These are phyloP conservation scores for Cystobasidiaceae sp. DNA, from an alignment of 1,284 basidiomycete genomes.

Conservation along the genomic window DNA sequence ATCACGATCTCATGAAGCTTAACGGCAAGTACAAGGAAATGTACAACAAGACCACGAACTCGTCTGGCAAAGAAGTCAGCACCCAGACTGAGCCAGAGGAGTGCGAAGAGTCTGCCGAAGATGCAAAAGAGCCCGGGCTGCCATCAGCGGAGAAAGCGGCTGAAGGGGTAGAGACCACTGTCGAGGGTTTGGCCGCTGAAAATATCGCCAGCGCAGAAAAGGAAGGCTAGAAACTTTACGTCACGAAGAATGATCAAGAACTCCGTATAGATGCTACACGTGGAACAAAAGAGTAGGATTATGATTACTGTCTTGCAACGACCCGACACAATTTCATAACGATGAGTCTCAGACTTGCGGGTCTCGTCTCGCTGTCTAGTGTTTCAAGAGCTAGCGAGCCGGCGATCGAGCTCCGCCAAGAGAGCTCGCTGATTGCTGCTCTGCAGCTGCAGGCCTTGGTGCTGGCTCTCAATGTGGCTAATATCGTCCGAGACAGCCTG, in stretches of 20 bases:
- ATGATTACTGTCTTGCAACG: no score
- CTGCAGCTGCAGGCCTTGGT: constrained; percentile 93
- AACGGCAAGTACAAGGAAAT: constrained; percentile 23
- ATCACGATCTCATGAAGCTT: constrained; percentile 15
- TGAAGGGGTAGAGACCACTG: neutral
- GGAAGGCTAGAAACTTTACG: no score
- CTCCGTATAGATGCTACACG: no score
- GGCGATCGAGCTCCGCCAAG: constrained; percentile 71
- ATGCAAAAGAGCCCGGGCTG: neutral
- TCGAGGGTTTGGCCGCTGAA: no score
- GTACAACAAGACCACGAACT: constrained; percentile 13
- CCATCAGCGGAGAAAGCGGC: neutral
- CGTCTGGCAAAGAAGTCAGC: neutral
- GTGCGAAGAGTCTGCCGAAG: neutral
- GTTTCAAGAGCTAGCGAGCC: constrained; percentile 58
- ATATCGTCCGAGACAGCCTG: constrained; percentile 94
- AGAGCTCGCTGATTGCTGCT: constrained; percentile 89
- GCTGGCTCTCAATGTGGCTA: constrained; percentile 89
- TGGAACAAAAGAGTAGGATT: no score
- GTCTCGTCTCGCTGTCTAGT: neutral
- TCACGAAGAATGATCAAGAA: no score
- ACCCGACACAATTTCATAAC: no score
- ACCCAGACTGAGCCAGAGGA: neutral
- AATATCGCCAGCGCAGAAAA: no score
- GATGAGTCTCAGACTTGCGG: no score